Evolutionary conservation across 2,329 filamentous ascomycete species (phyloP).

Genomic region (Aureobasidium vineae): DNA sequence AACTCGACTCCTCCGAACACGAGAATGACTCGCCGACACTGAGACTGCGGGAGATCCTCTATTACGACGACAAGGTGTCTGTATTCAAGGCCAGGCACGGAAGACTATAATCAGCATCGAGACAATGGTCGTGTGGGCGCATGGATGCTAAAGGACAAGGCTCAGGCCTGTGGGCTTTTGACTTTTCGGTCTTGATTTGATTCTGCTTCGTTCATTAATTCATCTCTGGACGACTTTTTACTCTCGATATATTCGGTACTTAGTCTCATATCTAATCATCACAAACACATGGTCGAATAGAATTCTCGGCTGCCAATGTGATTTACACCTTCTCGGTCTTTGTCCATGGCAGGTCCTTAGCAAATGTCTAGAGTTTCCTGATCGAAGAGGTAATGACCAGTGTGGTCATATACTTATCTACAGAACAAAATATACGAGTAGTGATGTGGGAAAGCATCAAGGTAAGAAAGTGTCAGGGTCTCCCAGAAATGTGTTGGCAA

Average conservation of each 20-base stretch:
- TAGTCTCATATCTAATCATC: neutral
- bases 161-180: neutral
- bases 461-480: neutral
- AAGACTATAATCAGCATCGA: conserved; percentile 33
- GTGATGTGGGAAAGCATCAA: neutral
- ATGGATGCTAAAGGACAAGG: conserved; percentile 2
- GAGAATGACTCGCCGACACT: conserved; percentile 46
- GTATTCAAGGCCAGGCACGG: conserved; percentile 76
- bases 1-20: conserved; percentile 38
- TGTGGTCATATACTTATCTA: neutral
- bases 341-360: neutral
- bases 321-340: neutral
- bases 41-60: conserved; percentile 72
- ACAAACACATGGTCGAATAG: neutral
- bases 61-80: conserved; percentile 79
- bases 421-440: neutral
- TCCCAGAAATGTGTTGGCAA: neutral
- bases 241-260: no score
- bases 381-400: neutral
- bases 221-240: neutral
- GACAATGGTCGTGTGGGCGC: neutral
- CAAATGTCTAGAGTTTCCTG: neutral
- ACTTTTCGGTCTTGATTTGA: neutral
- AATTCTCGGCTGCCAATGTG: no score
- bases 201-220: neutral